Conservation (phyloP, 192 early-diverging fungal species). For the Umbelopsis ramanniana region DNA sequence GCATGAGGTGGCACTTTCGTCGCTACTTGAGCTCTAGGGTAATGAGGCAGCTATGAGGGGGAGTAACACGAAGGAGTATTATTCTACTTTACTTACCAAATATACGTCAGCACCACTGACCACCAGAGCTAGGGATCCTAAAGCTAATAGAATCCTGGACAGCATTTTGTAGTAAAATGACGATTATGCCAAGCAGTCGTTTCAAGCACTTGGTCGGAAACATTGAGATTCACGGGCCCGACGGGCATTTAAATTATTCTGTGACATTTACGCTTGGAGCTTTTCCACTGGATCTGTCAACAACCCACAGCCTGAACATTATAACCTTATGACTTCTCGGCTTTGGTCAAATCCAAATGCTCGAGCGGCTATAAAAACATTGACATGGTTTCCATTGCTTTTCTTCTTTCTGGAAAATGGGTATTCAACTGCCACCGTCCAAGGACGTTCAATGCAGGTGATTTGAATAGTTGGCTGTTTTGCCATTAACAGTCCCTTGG, state of each 20-base stretch:
- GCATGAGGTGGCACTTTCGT: slow-evolving; percentile 36
- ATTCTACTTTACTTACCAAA: not conserved
- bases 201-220: not conserved
- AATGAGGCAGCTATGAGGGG: not conserved
- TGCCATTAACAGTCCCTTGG: not conserved
- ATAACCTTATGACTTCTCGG: slow-evolving; percentile 18
- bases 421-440: slow-evolving; percentile 48
- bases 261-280: not conserved
- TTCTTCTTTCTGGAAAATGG: slow-evolving; percentile 58
- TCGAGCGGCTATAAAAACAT: slow-evolving; percentile 24
- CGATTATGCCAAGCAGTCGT: not conserved
- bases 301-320: not conserved
- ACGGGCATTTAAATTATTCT: slow-evolving; percentile 1
- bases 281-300: slow-evolving; percentile 7
- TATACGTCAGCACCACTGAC: not conserved
- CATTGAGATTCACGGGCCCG: not conserved
- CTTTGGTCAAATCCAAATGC: slow-evolving; percentile 32
- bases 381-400: slow-evolving; percentile 56
- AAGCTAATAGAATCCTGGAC: not conserved
- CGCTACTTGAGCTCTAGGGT: slow-evolving; percentile 32
- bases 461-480: not conserved
- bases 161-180: not conserved
- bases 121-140: slow-evolving; percentile 3
- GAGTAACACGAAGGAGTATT: too few species aligned
- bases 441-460: slow-evolving; percentile 64